Conservation (phyloP, 257 asterid species). For the Ophiorrhiza pumila region DNA sequence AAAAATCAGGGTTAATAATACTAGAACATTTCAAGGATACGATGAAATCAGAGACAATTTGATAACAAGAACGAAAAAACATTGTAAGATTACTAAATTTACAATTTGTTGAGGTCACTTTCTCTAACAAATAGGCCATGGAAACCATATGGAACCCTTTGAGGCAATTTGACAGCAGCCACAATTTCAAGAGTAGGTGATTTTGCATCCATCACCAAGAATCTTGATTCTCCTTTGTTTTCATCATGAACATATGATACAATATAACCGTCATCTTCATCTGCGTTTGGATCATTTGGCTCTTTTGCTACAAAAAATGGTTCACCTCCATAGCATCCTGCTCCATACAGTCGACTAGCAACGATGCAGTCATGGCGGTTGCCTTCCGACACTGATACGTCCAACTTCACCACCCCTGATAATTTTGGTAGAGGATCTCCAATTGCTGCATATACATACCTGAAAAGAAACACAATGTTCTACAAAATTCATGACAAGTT, state of each 20-base stretch:
- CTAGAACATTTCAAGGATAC: too few relatives aligned
- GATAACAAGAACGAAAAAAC: too few relatives aligned
- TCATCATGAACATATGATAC: too few relatives aligned
- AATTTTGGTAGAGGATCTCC: constrained; percentile 36
- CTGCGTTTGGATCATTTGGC: too few relatives aligned
- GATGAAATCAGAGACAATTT: too few relatives aligned
- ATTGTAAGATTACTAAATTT: neutral
- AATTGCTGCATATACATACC: constrained; percentile 36
- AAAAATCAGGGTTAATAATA: too few relatives aligned
- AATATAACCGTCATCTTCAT: too few relatives aligned
- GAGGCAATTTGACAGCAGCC: constrained; percentile 60
- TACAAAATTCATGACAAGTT: too few relatives aligned
- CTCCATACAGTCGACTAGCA: constrained; percentile 24
- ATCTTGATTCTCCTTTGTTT: too few relatives aligned
- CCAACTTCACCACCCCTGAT: constrained; percentile 36
- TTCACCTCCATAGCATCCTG: constrained; percentile 32
- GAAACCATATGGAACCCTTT: constrained; percentile 77
- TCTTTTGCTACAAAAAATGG: too few relatives aligned
- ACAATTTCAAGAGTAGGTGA: constrained; percentile 56
- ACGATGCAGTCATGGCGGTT: constrained; percentile 37
- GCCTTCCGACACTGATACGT: constrained; percentile 27
- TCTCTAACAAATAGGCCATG: constrained; percentile 61
- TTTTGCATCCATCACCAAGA: too few relatives aligned
- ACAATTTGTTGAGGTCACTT: constrained; percentile 40
- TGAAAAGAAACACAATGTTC: neutral